Base-by-base conservation (phyloP, 202 grass and related monocot genomes). In the Panicum virgatum region DNA sequence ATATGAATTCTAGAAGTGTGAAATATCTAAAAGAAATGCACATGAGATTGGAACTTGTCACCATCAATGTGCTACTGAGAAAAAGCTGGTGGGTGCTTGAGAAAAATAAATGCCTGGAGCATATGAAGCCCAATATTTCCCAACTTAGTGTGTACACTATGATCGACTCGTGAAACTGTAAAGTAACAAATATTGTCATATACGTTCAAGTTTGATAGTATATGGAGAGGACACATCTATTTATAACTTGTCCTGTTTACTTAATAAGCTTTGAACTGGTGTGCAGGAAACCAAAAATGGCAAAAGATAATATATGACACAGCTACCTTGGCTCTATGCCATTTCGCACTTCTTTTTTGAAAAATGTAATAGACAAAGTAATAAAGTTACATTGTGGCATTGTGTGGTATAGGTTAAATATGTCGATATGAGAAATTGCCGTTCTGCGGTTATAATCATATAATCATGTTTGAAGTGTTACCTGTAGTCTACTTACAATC, bases 201-300 rank as follows among this genome's bases (percentile, higher is more conserved):
- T 15, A 57, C 9, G 1, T 66, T 80, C 50, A 66, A 14, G 6
- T 66, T 64, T 63, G 18, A 37, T 57, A 46, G 20, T 56, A 46
- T 65, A 58, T 67, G 7, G 26, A 26, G 23, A 86, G 59, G 27
- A 45, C 8, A 19, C 62, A 40, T 30, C 45, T 19, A 52, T 53
- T 72, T 10, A 42, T 63, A 65, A 15, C n/a, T 43, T 26, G 48
- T 18, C 13, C 29, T 23, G 11, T 54, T 37, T 36, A 43, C 11
- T 10, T 80, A 29, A 58, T 80, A 80, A 73, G 67, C 67, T 68
- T 73, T 57, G 58, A 79, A 54, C 32, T 50, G 26, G 46, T 43
- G 19, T 16, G 5, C 54, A 53, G 4, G 43, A 62, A 70, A 42
- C 9, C 42, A 52, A 75, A 16, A 50, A 25, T 18, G 44, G 62